Evolutionary conservation across 2,329 filamentous ascomycete genomes (phyloP).

Genomic region (Lecanicillium sp.): DNA sequence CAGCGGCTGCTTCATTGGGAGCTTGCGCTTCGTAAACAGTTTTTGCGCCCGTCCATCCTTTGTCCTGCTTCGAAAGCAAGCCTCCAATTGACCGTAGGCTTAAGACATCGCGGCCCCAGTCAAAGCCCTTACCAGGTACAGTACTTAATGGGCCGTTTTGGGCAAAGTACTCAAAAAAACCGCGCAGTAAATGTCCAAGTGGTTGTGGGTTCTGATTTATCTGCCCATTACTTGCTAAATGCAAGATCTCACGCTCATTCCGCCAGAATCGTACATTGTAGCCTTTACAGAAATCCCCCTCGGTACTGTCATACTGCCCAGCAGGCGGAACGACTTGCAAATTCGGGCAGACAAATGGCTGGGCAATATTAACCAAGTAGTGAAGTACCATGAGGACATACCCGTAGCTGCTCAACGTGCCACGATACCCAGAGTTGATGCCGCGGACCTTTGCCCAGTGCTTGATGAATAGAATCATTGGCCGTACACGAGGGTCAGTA

Average conservation of each 20-base stretch:
- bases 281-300: conserved; percentile 44
- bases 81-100: conserved; percentile 67
- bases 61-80: conserved; percentile 62
- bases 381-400: conserved; percentile 91
- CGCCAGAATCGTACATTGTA: conserved; percentile 71
- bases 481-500: conserved; percentile 68
- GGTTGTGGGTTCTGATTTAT: conserved; percentile 63
- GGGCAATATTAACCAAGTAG: conserved; percentile 74
- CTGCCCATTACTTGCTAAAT: conserved; percentile 46
- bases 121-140: conserved; percentile 50
- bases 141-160: conserved; percentile 47
- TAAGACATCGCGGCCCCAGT: conserved; percentile 73
- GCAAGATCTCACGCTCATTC: conserved; percentile 60
- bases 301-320: conserved; percentile 14
- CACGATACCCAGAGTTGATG: conserved; percentile 80
- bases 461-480: conserved; percentile 80
- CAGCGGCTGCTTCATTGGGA: conserved; percentile 12
- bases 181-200: conserved; percentile 62
- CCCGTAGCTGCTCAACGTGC: conserved; percentile 81
- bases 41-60: conserved; percentile 80
- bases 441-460: conserved; percentile 79
- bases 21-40: conserved; percentile 51
- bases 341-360: conserved; percentile 78
- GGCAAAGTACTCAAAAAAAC: conserved; percentile 85
- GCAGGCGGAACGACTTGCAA: conserved; percentile 47